Conservation (phyloP, 139 green algal species). For the Picochlorum sp. region DNA sequence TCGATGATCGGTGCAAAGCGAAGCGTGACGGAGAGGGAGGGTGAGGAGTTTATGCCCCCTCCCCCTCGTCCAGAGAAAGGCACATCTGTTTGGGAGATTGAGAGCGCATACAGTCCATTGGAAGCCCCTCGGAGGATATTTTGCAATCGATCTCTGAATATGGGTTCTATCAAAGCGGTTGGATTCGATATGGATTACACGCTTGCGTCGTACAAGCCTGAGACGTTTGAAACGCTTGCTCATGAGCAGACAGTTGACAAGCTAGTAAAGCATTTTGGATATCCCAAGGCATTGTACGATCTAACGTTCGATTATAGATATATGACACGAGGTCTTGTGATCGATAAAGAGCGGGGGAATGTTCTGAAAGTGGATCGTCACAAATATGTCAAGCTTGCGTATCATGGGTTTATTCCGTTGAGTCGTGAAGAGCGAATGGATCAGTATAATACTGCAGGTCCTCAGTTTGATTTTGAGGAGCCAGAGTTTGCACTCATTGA, state of each 20-base stretch:
- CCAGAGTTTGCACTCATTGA: slow-evolving; percentile 80
- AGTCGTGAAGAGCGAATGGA: slow-evolving; percentile 47
- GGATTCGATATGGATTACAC: slow-evolving; percentile 99
- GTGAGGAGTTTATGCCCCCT: slow-evolving; percentile 16
- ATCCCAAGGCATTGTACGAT: slow-evolving; percentile 51
- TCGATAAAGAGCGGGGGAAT: slow-evolving; percentile 85
- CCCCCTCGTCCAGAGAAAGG: slow-evolving; percentile 19
- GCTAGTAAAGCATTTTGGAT: slow-evolving; percentile 71
- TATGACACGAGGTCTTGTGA: slow-evolving; percentile 79
- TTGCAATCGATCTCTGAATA: slow-evolving; percentile 96
- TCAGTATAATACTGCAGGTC: slow-evolving; percentile 39
- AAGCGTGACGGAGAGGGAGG: background rate
- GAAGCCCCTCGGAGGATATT: slow-evolving; percentile 59
- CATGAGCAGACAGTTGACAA: slow-evolving; percentile 79
- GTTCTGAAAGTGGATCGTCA: slow-evolving; percentile 71
- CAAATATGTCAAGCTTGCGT: slow-evolving; percentile 97
- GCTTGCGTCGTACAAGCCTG: slow-evolving; percentile 68
- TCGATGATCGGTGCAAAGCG: background rate
- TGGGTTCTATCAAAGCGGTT: slow-evolving; percentile 73
- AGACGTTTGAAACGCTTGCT: slow-evolving; percentile 89
- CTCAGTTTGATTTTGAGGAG: slow-evolving; percentile 59
- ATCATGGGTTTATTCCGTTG: slow-evolving; percentile 85
- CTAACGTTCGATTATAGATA: slow-evolving; percentile 85
- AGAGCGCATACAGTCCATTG: slow-evolving; percentile 29
- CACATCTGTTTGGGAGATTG: slow-evolving; percentile 25